Conservation (phyloP, 768 basidiomycete genomes). For the Candolleomyces eurysporus region DNA sequence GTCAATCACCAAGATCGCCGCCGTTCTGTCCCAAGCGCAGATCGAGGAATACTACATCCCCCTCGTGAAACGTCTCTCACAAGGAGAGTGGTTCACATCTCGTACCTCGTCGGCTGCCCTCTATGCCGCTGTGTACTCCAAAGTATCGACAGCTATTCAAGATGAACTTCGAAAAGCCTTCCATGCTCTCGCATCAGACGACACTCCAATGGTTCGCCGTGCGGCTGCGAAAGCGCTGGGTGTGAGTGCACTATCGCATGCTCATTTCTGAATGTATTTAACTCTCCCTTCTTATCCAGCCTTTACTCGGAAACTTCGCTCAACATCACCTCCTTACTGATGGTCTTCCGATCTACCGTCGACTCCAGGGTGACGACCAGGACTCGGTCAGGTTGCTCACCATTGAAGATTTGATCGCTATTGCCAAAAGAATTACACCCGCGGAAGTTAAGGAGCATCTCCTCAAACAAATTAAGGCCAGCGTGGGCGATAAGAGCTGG, state of each 20-base stretch:
- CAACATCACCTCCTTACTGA: conserved; percentile 82
- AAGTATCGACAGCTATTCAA: conserved; percentile 68
- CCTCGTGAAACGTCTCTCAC: conserved; percentile 81
- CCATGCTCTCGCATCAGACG: conserved; percentile 79
- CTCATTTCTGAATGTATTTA: conserved; percentile 1
- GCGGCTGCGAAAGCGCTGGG: conserved; percentile 97
- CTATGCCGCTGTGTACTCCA: conserved; percentile 86
- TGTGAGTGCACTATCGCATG: conserved; percentile 47
- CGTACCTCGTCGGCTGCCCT: conserved; percentile 94
- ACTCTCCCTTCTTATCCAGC: conserved; percentile 41
- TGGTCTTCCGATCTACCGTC: conserved; percentile 88
- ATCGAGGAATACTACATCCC: conserved; percentile 92
- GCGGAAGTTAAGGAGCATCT: conserved; percentile 91
- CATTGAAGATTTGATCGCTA: conserved; percentile 92
- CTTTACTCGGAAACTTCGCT: conserved; percentile 74
- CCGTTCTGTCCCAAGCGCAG: conserved; percentile 71
- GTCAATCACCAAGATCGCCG: conserved; percentile 88
- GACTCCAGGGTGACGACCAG: conserved; percentile 94
- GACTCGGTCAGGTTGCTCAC: conserved; percentile 96
- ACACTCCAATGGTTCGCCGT: conserved; percentile 97
- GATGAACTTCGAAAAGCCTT: conserved; percentile 90
- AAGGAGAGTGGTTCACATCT: conserved; percentile 98
- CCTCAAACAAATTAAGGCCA: conserved; percentile 82
- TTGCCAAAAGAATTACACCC: conserved; percentile 80
- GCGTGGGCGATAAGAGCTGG: conserved; percentile 96